Conservation (phyloP, 2,329 filamentous ascomycete species). For the Apiospora malaysiana region DNA sequence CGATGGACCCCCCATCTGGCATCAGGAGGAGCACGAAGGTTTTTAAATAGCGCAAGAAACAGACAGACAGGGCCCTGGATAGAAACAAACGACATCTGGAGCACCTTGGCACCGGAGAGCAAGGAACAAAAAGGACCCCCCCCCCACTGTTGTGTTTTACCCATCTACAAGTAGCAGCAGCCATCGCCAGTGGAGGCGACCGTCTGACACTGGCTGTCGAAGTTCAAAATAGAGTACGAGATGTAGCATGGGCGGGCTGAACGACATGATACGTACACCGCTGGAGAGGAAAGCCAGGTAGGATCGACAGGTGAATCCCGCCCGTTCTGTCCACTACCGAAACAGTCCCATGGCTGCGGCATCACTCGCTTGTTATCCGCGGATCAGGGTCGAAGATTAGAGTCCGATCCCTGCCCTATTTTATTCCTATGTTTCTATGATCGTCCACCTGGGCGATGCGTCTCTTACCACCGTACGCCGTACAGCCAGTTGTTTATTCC, state of each 20-base stretch:
- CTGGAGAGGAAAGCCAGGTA: constrained; percentile 6
- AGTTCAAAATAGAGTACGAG: not conserved
- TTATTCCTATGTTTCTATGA: no score
- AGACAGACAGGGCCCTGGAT: not conserved
- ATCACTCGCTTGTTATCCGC: constrained; percentile 14
- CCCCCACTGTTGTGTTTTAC: not conserved
- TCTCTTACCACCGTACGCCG: no score
- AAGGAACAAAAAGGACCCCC: no score
- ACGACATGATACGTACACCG: constrained; percentile 14
- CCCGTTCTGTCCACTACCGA: constrained; percentile 16
- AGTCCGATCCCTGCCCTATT: no score
- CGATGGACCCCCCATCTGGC: not conserved
- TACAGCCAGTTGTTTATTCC: no score
- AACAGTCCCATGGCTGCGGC: constrained; percentile 16
- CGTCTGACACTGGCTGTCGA: not conserved
- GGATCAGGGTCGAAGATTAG: constrained; percentile 1
- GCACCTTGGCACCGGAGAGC: not conserved
- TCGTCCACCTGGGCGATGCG: no score
- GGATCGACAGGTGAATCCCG: not conserved
- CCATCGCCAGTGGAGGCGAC: constrained; percentile 9
- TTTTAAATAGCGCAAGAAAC: constrained; percentile 18
- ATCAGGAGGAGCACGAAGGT: not conserved
- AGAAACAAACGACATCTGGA: constrained; percentile 7
- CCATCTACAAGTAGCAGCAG: not conserved
- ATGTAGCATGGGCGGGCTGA: not conserved